Evolutionary conservation across 2,329 filamentous ascomycete genomes (phyloP), one percentile per base, ranked within the genome.

Genomic region (Plectosphaerella plurivora): DNA sequence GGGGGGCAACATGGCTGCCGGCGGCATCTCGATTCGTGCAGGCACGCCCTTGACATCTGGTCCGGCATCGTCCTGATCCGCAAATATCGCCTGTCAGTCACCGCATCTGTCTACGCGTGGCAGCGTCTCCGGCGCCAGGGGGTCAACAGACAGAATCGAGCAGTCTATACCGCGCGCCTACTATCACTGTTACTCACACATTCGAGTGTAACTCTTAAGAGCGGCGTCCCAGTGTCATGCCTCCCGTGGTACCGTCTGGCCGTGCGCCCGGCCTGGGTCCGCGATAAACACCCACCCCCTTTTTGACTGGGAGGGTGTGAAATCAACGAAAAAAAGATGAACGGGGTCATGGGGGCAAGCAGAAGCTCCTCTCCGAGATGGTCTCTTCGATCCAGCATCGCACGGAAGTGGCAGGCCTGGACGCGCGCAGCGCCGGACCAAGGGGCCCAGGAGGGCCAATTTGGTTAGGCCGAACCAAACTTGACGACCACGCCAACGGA

Each of bases 111-210:
- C 28, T 8, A 33, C 28, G 28, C 28, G 28, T 33, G 28, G 28
- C 28, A 33, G 11, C 28, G 11, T 9, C 7, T 25, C 22, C 44
- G 14, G 44, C 15, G 12, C 44, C 55, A 3, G 63, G 67, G 59
- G 6, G 57, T 73, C 0, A 53, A 57, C 2, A 46, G 28, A 12
- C 28, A 33, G 28, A 12, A 33, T 33, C 28, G 28, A 33, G 28
- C 8, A 33, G 28, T 33, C 28, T 33, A 33, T 33, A 33, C 28
- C 28, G 28, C 28, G 28, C 3, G 28, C 28, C 28, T 33, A 12
- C 11, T 33, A 33, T 33, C 9, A 33, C 28, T 33, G 28, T 33
- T 33, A 33, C 28, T 33, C 28, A 33, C 28, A 33, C 28, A 10
- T 8, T 33, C 28, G 28, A 9, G 7, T 12, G 28, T 8, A 8